phyloP scores from a whole-genome alignment of 1,284 basidiomycete genomes.

The Caloboletus inedulis region DNA sequence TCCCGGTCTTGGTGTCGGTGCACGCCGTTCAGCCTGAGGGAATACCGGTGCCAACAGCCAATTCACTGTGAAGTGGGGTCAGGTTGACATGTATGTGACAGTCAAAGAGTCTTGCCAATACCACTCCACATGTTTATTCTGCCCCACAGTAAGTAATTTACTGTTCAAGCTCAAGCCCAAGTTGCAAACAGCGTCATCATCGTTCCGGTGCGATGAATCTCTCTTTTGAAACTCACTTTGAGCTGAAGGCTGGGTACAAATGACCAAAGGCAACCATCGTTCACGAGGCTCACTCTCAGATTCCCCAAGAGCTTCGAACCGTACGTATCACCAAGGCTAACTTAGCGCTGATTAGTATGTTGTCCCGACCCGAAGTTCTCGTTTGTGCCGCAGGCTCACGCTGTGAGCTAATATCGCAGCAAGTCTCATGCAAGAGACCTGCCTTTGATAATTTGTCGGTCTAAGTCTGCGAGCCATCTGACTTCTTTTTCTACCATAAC shows the following conservation, averaged over 20 bases:
- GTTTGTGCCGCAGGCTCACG: background rate
- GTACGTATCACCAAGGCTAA: too few relatives aligned
- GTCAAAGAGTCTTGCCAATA: too few relatives aligned
- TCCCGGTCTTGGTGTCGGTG: background rate
- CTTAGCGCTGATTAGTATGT: background rate
- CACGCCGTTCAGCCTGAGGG: background rate
- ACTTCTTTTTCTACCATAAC: background rate
- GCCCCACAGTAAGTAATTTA: background rate
- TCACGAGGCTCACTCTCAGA: background rate
- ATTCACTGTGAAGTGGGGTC: too few relatives aligned
- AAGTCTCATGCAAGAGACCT: too few relatives aligned
- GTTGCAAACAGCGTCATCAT: background rate
- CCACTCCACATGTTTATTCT: background rate
- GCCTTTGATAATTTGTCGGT: background rate
- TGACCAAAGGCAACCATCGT: background rate
- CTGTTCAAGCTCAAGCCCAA: too few relatives aligned
- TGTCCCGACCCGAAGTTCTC: background rate
- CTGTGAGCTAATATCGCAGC: background rate
- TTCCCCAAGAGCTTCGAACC: too few relatives aligned
- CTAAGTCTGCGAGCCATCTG: background rate
- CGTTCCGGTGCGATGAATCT: background rate
- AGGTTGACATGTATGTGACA: too few relatives aligned
- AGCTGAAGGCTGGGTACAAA: background rate
- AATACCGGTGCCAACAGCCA: too few relatives aligned
- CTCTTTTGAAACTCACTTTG: background rate